phyloP scores from a whole-genome alignment of 768 basidiomycete species.

The Suillus subaureus region DNA sequence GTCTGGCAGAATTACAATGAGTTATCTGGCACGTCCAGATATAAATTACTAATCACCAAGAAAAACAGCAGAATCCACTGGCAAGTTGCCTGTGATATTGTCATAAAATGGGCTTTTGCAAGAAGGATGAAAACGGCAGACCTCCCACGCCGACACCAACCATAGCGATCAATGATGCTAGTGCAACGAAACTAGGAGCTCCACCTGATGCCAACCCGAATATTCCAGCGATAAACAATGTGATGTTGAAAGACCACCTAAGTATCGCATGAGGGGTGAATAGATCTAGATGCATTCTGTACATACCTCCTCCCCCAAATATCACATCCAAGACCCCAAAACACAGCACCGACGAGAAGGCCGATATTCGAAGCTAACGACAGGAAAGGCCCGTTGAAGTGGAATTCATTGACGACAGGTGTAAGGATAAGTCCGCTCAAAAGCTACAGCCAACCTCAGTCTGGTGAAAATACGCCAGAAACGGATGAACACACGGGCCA shows the following conservation, averaged over 20 bases:
- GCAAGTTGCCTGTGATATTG: conserved; percentile 45
- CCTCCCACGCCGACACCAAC: conserved; percentile 53
- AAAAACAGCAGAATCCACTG: conserved; percentile 56
- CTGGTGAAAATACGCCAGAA: neutral
- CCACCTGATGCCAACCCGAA: conserved; percentile 56
- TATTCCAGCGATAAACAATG: conserved; percentile 52
- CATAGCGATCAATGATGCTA: conserved; percentile 49
- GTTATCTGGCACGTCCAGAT: neutral
- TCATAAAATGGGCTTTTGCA: neutral
- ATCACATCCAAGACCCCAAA: conserved; percentile 53
- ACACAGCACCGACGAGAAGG: conserved; percentile 49
- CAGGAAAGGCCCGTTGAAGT: conserved; percentile 48
- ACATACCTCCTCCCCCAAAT: conserved; percentile 51
- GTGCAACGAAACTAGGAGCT: conserved; percentile 46
- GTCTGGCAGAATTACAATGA: conserved; percentile 36
- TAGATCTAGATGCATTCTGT: neutral
- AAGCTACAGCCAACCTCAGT: conserved; percentile 28
- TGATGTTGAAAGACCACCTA: conserved; percentile 57
- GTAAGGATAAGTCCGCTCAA: conserved; percentile 47
- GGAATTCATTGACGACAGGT: conserved; percentile 51
- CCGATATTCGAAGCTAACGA: conserved; percentile 56
- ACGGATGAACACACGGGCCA: conserved; percentile 37
- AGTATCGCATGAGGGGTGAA: neutral
- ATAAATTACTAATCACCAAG: conserved; percentile 35
- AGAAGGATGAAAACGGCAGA: conserved; percentile 13